Base-by-base conservation (phyloP, 345 rosid species). In the Corchorus olitorius region DNA sequence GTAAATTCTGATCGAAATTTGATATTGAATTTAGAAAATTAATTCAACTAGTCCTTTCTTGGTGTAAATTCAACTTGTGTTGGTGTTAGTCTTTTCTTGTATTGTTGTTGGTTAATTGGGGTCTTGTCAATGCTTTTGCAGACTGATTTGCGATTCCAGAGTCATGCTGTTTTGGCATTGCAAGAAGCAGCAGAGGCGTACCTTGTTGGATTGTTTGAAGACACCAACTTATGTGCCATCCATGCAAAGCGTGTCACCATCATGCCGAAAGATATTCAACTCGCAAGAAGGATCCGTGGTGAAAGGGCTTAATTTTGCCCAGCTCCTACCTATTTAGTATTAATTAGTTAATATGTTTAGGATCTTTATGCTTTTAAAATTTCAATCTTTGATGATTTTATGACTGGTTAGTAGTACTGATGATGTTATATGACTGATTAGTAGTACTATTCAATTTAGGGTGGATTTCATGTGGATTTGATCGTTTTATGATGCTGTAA, bases 111-210 rank as follows among this genome's bases (percentile, higher is more conserved):
- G 10, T 48, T 2, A 17, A 62, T 6, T 22, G 49, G 11, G 2
- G 43, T 39, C 2, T 39, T 39, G 6, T 52, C 56, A 12, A 11
- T 64, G 0, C 43, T 6, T 17, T 4, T 81, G 76, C 87, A 90
- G 88, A 92, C 95, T 0, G 98, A 93, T 77, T 69, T 92, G 79
- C 94, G 98, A 80, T 93, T 94, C 90, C 95, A 94, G 85, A 94
- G 97, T 87, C 97, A 91, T 22, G 97, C 98, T 0, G 98, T 94
- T 0, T 78, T 91, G 43, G 97, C 98, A 0, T 86, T 92, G n/a
- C 98, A 94, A 83, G 98, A 94, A 86, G 98, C 98, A 0, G 98
- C 97, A 0, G 98, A 93, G 82, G 98, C 98, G 0, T 93, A 93
- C 75, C 86, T 93, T 0, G 98, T 93, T 8, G 98, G 98, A 37